Conservation (phyloP, 2,329 filamentous ascomycete species). For the Colletotrichum lentis region DNA sequence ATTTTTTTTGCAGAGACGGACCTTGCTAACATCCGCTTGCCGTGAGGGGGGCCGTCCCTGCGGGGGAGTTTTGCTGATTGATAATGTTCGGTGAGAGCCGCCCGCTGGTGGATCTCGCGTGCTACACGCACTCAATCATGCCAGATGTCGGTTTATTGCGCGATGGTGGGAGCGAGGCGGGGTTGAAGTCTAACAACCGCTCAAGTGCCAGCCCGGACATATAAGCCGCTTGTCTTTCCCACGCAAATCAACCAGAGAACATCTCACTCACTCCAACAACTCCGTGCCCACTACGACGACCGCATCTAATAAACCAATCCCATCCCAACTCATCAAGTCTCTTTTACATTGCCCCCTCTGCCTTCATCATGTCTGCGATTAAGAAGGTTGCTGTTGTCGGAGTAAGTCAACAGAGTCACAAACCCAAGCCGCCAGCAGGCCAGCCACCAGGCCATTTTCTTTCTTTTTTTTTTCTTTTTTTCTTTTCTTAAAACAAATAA, state of each 20-base stretch:
- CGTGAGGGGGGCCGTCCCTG: background rate
- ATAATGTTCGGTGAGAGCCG: background rate
- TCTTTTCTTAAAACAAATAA: too few species aligned
- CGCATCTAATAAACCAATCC: too few species aligned
- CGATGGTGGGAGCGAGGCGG: slow-evolving; percentile 18
- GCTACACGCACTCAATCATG: slow-evolving; percentile 12
- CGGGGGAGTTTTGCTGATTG: background rate
- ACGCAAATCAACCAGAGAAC: background rate
- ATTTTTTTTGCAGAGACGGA: too few species aligned
- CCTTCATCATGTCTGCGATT: slow-evolving; percentile 44
- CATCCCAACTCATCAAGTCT: background rate
- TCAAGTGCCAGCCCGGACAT: background rate
- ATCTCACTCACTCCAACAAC: too few species aligned
- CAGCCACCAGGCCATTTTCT: background rate
- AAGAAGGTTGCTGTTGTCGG: slow-evolving; percentile 49
- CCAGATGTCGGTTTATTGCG: slow-evolving; percentile 25
- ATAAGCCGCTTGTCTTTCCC: slow-evolving; percentile 4
- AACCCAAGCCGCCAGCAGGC: background rate
- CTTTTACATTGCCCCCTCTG: background rate
- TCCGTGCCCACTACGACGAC: background rate
- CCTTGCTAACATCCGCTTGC: background rate
- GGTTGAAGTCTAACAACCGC: background rate
- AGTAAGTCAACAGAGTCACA: slow-evolving; percentile 42
- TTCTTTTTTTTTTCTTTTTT: too few species aligned
- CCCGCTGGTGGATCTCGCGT: slow-evolving; percentile 17